Conservation (phyloP, 345 rosid species). For the Eucalyptus caleyi region DNA sequence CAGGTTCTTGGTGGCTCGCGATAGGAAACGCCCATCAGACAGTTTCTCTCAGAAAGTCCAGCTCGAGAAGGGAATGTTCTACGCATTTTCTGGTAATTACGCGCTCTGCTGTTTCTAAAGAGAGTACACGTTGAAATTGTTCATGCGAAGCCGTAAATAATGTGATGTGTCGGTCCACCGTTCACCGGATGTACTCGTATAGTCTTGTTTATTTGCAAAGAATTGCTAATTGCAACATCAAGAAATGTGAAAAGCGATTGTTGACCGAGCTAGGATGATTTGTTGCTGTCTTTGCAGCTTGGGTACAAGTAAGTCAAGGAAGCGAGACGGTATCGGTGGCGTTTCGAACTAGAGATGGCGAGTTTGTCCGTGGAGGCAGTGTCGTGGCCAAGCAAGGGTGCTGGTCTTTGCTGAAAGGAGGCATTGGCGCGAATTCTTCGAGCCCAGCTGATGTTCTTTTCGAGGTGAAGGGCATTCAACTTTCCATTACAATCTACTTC, state of each 20-base stretch:
- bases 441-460: conserved; percentile 35
- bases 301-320: conserved; percentile 48
- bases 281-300: conserved; percentile 20
- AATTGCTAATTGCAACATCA: neutral
- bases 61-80: conserved; percentile 32
- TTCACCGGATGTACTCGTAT: neutral
- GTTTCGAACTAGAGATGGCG: conserved; percentile 21
- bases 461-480: conserved; percentile 17
- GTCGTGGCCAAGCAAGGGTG: conserved; percentile 41
- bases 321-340: conserved; percentile 20
- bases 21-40: conserved; percentile 14
- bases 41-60: conserved; percentile 30
- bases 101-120: neutral
- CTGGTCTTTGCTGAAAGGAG: conserved; percentile 84
- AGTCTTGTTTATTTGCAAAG: neutral
- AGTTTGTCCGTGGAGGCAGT: conserved; percentile 26
- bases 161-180: fast-evolving
- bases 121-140: neutral
- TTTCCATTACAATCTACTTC: neutral
- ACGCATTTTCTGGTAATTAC: conserved; percentile 45
- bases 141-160: neutral
- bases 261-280: neutral
- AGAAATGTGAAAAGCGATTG: neutral
- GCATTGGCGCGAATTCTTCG: conserved; percentile 39
- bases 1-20: conserved; percentile 4